Evolutionary conservation across 208 protist species (phyloP).

Genomic region (Leishmania aethiopica): DNA sequence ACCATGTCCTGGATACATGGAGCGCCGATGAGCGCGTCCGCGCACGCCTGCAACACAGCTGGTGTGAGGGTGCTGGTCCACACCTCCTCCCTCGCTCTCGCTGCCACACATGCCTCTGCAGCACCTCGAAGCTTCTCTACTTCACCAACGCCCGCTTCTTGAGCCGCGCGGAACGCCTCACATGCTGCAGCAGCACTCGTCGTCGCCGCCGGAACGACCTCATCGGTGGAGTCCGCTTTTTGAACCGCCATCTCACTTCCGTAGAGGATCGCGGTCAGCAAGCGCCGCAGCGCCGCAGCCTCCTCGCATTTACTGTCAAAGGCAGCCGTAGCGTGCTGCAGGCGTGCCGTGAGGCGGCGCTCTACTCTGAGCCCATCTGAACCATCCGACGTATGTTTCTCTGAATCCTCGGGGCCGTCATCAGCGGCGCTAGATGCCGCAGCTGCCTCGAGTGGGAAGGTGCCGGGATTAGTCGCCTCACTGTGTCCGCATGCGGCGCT

Average conservation of each 20-base stretch:
- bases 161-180: not conserved
- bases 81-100: not conserved
- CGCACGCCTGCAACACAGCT: slow-evolving; percentile 1
- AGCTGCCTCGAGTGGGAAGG: not conserved
- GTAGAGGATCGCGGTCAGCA: not conserved
- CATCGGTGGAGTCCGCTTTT: not conserved
- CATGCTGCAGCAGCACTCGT: not conserved
- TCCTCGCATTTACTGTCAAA: not conserved
- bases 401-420: not conserved
- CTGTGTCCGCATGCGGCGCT: not conserved
- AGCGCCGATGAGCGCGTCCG: not conserved
- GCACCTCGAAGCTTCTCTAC: not conserved
- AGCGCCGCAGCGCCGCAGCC: not conserved
- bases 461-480: not conserved
- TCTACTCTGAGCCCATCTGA: not conserved
- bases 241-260: not conserved
- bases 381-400: too few relatives aligned
- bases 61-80: not conserved
- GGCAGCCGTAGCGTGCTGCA: not conserved
- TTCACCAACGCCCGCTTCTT: not conserved
- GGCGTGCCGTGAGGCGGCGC: not conserved
- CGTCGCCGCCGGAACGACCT: not conserved
- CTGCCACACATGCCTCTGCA: not conserved
- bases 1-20: slow-evolving; percentile 1
- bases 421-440: not conserved